Conservation (phyloP, 2,329 filamentous ascomycete species). For the Aspergillus fructus region DNA sequence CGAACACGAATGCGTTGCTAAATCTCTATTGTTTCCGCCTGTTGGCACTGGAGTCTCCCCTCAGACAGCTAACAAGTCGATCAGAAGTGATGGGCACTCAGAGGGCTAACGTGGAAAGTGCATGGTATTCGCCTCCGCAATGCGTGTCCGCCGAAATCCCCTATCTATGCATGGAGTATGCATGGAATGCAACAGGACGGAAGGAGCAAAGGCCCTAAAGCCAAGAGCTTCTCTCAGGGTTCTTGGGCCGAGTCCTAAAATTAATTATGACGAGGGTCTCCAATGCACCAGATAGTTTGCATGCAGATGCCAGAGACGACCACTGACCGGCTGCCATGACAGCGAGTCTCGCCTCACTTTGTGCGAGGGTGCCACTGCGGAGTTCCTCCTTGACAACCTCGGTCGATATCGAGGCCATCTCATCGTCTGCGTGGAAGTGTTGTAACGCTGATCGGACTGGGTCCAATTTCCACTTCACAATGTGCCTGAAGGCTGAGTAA, state of each 20-base stretch:
- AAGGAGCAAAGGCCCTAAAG: neutral
- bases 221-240: slow-evolving; percentile 5
- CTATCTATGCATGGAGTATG: neutral
- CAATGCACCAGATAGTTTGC: neutral
- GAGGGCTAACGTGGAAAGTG: neutral
- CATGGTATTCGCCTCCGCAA: slow-evolving; percentile 1
- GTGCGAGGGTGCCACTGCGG: slow-evolving; percentile 9
- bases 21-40: neutral
- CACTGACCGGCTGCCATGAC: slow-evolving; percentile 20
- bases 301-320: neutral
- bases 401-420: neutral
- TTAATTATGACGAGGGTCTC: neutral
- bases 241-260: neutral
- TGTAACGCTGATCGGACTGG: neutral
- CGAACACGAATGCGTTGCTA: neutral
- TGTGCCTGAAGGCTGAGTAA: neutral
- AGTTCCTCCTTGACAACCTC: neutral
- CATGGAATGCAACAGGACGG: neutral
- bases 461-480: neutral
- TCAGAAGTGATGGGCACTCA: neutral
- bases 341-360: slow-evolving; percentile 21
- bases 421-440: neutral
- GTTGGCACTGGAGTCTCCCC: neutral
- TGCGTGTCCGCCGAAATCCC: neutral
- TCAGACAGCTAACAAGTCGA: neutral